Conservation (phyloP, 306 rosid species). For the Betula pendula region DNA sequence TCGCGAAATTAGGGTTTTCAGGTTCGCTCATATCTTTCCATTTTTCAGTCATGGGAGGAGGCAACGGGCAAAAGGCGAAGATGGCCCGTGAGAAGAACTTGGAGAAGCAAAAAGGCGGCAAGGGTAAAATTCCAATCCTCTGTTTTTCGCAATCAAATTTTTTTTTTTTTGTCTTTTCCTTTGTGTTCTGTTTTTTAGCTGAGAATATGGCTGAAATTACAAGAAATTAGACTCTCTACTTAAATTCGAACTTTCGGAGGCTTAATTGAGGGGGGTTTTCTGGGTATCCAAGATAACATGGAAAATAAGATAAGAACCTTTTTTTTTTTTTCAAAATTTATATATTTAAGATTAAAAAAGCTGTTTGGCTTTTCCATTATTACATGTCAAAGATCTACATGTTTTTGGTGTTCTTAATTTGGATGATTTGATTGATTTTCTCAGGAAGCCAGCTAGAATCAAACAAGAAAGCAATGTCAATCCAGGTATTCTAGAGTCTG, state of each 20-base stretch:
- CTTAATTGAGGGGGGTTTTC: background rate
- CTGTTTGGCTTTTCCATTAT: background rate
- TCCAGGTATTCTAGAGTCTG: conserved; percentile 53
- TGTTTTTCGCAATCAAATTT: background rate
- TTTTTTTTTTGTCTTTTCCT: background rate
- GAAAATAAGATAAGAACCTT: background rate
- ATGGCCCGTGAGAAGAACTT: conserved; percentile 85
- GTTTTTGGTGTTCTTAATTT: conserved; percentile 4
- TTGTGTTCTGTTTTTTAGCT: background rate
- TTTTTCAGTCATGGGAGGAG: conserved; percentile 71
- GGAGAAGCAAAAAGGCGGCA: conserved; percentile 62
- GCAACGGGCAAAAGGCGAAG: conserved; percentile 82
- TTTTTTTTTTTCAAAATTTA: background rate
- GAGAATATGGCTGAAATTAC: background rate
- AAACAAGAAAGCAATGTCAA: conserved; percentile 75
- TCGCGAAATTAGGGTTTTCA: conserved; percentile 52
- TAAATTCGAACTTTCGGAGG: background rate
- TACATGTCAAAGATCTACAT: conserved; percentile 16
- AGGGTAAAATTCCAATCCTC: conserved; percentile 40
- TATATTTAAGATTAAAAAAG: background rate
- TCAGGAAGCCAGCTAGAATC: conserved; percentile 78
- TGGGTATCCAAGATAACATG: background rate
- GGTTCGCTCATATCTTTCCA: conserved; percentile 33
- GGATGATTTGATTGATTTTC: conserved; percentile 2
- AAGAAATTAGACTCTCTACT: background rate